A percentile compares a stretch with the other conserved stretches of the same genome.
phyloP scores from a whole-genome alignment of 208 protist species.

The Wallacemonas sp. region DNA sequence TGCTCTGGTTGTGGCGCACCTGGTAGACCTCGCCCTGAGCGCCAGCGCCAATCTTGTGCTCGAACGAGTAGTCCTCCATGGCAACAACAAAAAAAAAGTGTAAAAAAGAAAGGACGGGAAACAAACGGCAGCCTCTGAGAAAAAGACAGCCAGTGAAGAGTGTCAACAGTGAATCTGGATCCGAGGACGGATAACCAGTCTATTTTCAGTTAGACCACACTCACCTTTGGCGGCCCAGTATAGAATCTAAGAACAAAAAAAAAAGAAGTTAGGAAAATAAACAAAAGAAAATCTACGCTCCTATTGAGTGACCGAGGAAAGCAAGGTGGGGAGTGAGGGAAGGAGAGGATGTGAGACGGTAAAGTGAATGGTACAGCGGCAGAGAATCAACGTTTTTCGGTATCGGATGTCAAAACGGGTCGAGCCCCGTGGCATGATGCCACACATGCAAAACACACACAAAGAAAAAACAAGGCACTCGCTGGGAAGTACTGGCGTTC shows the following conservation, averaged over 20 bases:
- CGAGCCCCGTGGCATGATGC: no score
- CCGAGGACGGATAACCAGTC: no score
- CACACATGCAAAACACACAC: conserved; percentile 4
- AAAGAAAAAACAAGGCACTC: no score
- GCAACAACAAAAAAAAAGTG: neutral
- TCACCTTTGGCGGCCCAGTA: no score
- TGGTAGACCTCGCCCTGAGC: conserved; percentile 82
- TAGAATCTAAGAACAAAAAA: conserved; percentile 9
- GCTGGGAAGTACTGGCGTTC: no score
- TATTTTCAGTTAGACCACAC: no score
- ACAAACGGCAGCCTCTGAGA: no score
- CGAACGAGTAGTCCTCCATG: conserved; percentile 85
- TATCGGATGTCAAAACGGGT: no score
- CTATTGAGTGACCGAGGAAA: no score
- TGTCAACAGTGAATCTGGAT: no score
- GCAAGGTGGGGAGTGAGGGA: conserved; percentile 10
- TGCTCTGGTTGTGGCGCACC: conserved; percentile 54
- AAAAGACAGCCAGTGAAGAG: no score
- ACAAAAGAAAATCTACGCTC: conserved; percentile 16
- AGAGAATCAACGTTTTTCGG: no score
- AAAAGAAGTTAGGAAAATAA: conserved; percentile 26
- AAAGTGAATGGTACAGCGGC: neutral
- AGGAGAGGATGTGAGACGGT: neutral
- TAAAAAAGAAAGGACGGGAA: conserved; percentile 18
- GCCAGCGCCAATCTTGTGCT: conserved; percentile 71